phyloP scores from a whole-genome alignment of 345 rosid genomes.

The Cardamine resedifolia region DNA sequence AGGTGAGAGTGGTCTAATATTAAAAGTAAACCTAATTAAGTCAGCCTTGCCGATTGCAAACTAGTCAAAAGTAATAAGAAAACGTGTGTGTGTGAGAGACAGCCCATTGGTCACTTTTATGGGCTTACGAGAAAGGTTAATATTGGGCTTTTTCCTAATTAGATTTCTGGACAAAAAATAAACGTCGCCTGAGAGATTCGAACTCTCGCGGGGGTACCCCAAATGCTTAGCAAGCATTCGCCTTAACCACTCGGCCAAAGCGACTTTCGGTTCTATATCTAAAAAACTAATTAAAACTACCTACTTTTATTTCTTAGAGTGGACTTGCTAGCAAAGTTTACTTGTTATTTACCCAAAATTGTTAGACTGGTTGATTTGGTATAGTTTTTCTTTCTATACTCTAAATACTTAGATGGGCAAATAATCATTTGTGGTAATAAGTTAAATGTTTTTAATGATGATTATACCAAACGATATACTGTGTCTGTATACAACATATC shows the following conservation, averaged over 20 bases:
- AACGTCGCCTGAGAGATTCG: slow-evolving; percentile 73
- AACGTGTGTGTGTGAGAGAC: slow-evolving; percentile 2
- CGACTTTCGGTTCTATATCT: not conserved
- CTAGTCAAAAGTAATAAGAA: not conserved
- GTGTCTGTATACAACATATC: too few species aligned
- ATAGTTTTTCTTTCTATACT: not conserved
- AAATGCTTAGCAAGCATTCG: slow-evolving; percentile 68
- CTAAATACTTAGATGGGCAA: not conserved
- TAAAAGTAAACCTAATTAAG: slow-evolving; percentile 14
- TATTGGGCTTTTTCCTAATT: not conserved
- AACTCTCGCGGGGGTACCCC: slow-evolving; percentile 74
- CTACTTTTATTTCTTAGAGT: not conserved
- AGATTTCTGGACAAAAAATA: not conserved
- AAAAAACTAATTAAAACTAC: too few species aligned
- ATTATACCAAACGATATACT: not conserved
- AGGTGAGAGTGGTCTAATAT: not conserved
- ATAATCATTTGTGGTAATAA: not conserved
- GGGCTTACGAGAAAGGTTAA: not conserved
- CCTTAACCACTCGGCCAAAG: slow-evolving; percentile 67
- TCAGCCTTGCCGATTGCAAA: slow-evolving; percentile 14
- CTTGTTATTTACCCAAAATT: not conserved
- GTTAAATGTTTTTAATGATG: not conserved
- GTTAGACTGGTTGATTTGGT: not conserved
- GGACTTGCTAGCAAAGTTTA: not conserved
- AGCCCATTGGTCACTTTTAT: not conserved